Percentiles rank a stretch among this genome's conserved stretches.
Conservation (phyloP, 306 rosid species). For the Cucurbita maxima region DNA sequence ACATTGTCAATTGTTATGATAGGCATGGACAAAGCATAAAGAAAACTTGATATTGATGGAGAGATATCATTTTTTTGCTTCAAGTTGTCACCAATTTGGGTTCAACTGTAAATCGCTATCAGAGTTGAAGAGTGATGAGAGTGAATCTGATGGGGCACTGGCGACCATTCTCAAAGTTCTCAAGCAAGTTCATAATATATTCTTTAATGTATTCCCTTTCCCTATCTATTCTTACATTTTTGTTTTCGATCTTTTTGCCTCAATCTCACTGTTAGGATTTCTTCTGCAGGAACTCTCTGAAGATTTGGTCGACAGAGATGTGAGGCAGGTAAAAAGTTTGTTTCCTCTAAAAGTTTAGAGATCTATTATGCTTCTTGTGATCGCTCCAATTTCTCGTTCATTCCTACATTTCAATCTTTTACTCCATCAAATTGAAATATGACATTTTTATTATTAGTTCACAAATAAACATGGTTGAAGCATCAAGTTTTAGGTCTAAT, state of each 20-base stretch:
- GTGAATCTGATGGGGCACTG: conserved; percentile 72
- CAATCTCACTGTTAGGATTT: conserved; percentile 11
- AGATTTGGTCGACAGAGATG: conserved; percentile 48
- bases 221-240: background rate
- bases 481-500: background rate
- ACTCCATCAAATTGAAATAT: background rate
- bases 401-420: background rate
- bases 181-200: conserved; percentile 43
- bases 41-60: conserved; percentile 75
- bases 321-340: conserved; percentile 50
- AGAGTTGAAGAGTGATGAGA: conserved; percentile 58
- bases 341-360: background rate
- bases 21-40: conserved; percentile 86
- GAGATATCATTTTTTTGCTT: conserved; percentile 77
- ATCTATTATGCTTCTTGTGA: background rate
- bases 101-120: conserved; percentile 62
- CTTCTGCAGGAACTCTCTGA: conserved; percentile 42
- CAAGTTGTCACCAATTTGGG: conserved; percentile 78
- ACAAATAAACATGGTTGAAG: background rate
- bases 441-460: background rate
- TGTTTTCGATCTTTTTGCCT: background rate
- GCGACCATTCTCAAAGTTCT: conserved; percentile 54
- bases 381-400: background rate
- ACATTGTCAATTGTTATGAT: conserved; percentile 12
- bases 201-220: conserved; percentile 48